phyloP scores from a whole-genome alignment of 345 rosid genomes.

The Moringa oleifera region DNA sequence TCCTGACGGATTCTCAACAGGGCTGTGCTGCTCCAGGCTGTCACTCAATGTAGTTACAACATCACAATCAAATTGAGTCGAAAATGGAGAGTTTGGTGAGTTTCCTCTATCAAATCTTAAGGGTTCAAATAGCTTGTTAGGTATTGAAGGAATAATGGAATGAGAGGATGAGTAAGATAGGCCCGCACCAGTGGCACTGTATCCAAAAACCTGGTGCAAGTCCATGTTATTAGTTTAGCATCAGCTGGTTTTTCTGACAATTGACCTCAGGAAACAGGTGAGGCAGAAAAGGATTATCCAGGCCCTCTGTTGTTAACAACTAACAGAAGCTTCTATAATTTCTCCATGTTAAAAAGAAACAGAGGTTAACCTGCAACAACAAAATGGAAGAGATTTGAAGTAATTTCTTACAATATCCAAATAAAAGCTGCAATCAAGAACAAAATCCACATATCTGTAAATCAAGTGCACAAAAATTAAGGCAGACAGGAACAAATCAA shows the following conservation, averaged over 20 bases:
- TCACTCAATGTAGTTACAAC: slow-evolving; percentile 36
- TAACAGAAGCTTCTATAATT: slow-evolving; percentile 9
- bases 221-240: slow-evolving; percentile 33
- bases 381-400: no score
- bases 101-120: slow-evolving; percentile 29
- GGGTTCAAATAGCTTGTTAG: slow-evolving; percentile 31
- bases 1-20: slow-evolving; percentile 40
- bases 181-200: slow-evolving; percentile 34
- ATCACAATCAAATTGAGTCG: slow-evolving; percentile 35
- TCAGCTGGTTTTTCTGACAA: no score
- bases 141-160: slow-evolving; percentile 28
- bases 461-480: no score
- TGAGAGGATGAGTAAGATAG: slow-evolving; percentile 35
- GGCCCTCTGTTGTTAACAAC: not conserved
- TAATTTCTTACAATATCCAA: no score
- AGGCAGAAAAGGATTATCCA: not conserved
- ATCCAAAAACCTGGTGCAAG: slow-evolving; percentile 31
- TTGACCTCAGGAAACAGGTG: not conserved
- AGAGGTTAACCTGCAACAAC: slow-evolving; percentile 24
- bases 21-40: slow-evolving; percentile 43
- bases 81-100: slow-evolving; percentile 44
- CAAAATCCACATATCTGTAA: no score
- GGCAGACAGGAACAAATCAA: no score
- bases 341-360: slow-evolving; percentile 6
- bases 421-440: no score